Evolutionary conservation across 352 stramenopile genomes (phyloP), one percentile per base, ranked within the genome.

Genomic region (Phytopythium boreale): DNA sequence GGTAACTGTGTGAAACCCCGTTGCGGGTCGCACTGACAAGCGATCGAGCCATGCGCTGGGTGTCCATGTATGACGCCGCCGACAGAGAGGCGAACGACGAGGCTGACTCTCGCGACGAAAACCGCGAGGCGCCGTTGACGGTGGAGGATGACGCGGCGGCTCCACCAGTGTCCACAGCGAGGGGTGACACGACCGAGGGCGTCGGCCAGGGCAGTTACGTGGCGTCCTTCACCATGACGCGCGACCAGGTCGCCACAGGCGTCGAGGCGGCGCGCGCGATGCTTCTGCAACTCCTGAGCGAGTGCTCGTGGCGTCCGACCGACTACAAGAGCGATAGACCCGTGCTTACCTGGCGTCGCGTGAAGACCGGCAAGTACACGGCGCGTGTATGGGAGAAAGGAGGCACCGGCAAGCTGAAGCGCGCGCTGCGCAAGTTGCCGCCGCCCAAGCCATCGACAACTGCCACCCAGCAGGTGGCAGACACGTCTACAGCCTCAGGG

Each of bases 351-450:
- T 80, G 76, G 79, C 69, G 43, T 8, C 56, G 68, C 52, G 63
- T 71, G 57, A 79, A 80, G 58, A 59, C 57, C 31, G 27, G 47
- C 44, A 85, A 82, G 63, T 70, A 87, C 55, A 60, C 68, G 3
- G 65, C 70, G 4, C 56, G 70, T 11, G 71, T 82, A 1, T 92
- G 80, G 80, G 80, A 92, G 63, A 89, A 89, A 50, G 55, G 50
- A 61, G 56, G 50, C 4, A 31, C 47, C n/a, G 49, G 51, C 26
- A 62, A 64, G 20, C 22, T 29, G 24, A 70, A 72, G 22, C 56
- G 58, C 2, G 61, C 19, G 22, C 14, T 15, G 15, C 50, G 46
- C 4, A 60, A 66, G 51, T 19, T 44, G 24, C 37, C 50, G n/a
- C 19, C 19, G 9, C 0, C 36, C 49, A 62, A 44, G n/a, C 8